Percentiles rank a stretch among this genome's conserved stretches.
Evolutionary conservation across 139 green algal species (phyloP).

Genomic region (Chlamydomonas sp.): DNA sequence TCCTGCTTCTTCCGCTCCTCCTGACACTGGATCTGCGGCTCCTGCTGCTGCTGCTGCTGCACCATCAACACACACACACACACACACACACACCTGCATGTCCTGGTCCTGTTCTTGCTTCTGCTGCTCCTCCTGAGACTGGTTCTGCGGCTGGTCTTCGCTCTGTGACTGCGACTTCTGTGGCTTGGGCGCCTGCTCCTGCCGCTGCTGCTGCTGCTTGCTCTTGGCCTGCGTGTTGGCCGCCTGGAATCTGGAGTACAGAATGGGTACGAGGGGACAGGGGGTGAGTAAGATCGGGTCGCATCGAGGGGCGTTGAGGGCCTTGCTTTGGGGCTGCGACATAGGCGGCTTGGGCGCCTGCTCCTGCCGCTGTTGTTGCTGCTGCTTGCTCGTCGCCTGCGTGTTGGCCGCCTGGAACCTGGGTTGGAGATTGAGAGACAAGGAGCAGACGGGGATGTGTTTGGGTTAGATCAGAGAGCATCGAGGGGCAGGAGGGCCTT

Average conservation of each 20-base stretch:
- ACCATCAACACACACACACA: too few relatives aligned
- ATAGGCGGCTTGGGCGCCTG: slow-evolving; percentile 22
- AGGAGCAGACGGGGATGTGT: too few relatives aligned
- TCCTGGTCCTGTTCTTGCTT: slow-evolving; percentile 22
- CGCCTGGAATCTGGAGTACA: too few relatives aligned
- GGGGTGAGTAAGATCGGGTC: too few relatives aligned
- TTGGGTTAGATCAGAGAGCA: too few relatives aligned
- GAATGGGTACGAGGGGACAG: too few relatives aligned
- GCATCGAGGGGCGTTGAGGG: too few relatives aligned
- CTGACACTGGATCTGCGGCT: slow-evolving; percentile 22
- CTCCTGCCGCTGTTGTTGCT: slow-evolving; percentile 20
- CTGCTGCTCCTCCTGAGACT: slow-evolving; percentile 25
- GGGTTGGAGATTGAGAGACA: too few relatives aligned
- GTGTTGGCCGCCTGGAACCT: too few relatives aligned
- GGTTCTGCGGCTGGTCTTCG: too few relatives aligned
- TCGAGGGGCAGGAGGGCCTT: too few relatives aligned
- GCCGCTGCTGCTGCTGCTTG: slow-evolving; percentile 20
- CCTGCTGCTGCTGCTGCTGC: slow-evolving; percentile 19
- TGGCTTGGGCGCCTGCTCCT: slow-evolving; percentile 19
- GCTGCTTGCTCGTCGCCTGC: slow-evolving; percentile 21
- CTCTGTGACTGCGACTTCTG: slow-evolving; percentile 24
- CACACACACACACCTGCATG: slow-evolving; percentile 20
- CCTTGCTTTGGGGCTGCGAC: slow-evolving; percentile 20
- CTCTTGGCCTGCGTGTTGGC: too few relatives aligned
- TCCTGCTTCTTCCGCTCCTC: slow-evolving; percentile 17